These are phyloP conservation scores for Apiotrichum sp. DNA, from an alignment of 1,284 basidiomycete species.

Conservation along the genomic window DNA sequence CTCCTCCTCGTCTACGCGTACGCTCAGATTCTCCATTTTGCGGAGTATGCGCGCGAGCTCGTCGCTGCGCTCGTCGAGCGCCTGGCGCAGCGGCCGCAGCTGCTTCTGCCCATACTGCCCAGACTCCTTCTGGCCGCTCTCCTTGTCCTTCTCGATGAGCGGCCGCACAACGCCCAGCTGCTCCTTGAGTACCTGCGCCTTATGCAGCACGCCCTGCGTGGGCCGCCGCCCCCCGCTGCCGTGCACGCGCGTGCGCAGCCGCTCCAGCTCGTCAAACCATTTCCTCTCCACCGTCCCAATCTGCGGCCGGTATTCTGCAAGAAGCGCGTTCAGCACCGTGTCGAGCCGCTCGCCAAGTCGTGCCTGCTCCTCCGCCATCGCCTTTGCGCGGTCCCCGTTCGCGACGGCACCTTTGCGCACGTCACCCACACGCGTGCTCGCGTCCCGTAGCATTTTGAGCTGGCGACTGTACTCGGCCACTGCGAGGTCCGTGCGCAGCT, in stretches of 20 bases:
- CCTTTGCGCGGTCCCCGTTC: slow-evolving; percentile 11
- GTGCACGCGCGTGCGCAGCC: slow-evolving; percentile 66
- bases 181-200: slow-evolving; percentile 26
- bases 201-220: slow-evolving; percentile 16
- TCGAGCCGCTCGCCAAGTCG: slow-evolving; percentile 63
- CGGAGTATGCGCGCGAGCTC: slow-evolving; percentile 34
- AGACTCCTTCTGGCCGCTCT: slow-evolving; percentile 2
- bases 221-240: slow-evolving; percentile 15
- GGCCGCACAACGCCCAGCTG: slow-evolving; percentile 24
- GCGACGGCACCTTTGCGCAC: slow-evolving; percentile 10
- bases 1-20: slow-evolving; percentile 26
- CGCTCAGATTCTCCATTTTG: slow-evolving; percentile 31
- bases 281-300: slow-evolving; percentile 76
- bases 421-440: slow-evolving; percentile 48
- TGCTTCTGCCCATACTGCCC: slow-evolving; percentile 22
- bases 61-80: slow-evolving; percentile 21
- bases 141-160: slow-evolving; percentile 4
- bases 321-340: slow-evolving; percentile 63
- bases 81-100: slow-evolving; percentile 28
- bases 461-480: slow-evolving; percentile 66
- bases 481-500: slow-evolving; percentile 65
- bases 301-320: slow-evolving; percentile 72
- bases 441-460: slow-evolving; percentile 49
- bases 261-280: slow-evolving; percentile 88
- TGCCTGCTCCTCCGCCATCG: slow-evolving; percentile 59